Evolutionary conservation across 306 rosid genomes (phyloP).

Genomic region (Echinosophora koreensis): DNA sequence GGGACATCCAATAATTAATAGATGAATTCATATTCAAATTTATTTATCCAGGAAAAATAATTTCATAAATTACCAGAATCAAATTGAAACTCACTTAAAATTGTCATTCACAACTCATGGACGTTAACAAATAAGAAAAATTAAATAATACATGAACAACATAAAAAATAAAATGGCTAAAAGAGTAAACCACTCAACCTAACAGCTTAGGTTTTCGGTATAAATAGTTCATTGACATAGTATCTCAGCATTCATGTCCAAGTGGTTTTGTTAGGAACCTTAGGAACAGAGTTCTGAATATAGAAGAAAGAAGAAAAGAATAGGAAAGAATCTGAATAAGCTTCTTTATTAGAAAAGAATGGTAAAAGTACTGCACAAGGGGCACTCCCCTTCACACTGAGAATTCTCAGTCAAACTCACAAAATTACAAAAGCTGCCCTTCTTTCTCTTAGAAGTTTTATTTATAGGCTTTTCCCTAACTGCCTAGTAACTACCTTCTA

Average conservation of each 20-base stretch:
- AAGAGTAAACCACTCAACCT: slow-evolving; percentile 39
- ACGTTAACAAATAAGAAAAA: slow-evolving; percentile 16
- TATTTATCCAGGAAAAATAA: slow-evolving; percentile 5
- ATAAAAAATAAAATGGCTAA: slow-evolving; percentile 24
- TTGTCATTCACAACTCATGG: slow-evolving; percentile 7
- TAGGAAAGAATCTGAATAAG: too few relatives aligned
- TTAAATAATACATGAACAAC: slow-evolving; percentile 1
- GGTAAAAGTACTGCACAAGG: too few relatives aligned
- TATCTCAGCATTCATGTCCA: slow-evolving; percentile 12
- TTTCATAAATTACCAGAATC: slow-evolving; percentile 1
- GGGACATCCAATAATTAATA: slow-evolving; percentile 38
- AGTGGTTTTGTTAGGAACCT: background rate
- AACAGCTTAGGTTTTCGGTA: slow-evolving; percentile 17
- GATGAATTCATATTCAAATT: slow-evolving; percentile 24
- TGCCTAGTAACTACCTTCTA: too few relatives aligned
- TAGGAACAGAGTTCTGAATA: too few relatives aligned
- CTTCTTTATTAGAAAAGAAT: too few relatives aligned
- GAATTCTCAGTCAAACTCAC: too few relatives aligned
- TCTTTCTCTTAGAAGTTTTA: too few relatives aligned
- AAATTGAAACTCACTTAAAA: slow-evolving; percentile 25
- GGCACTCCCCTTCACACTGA: too few relatives aligned
- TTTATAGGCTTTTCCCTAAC: too few relatives aligned
- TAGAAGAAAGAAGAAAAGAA: too few relatives aligned
- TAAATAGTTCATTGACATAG: slow-evolving; percentile 26
- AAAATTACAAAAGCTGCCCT: too few relatives aligned